phyloP scores from a whole-genome alignment of 257 asterid genomes.

The Fraxinus pennsylvanica region DNA sequence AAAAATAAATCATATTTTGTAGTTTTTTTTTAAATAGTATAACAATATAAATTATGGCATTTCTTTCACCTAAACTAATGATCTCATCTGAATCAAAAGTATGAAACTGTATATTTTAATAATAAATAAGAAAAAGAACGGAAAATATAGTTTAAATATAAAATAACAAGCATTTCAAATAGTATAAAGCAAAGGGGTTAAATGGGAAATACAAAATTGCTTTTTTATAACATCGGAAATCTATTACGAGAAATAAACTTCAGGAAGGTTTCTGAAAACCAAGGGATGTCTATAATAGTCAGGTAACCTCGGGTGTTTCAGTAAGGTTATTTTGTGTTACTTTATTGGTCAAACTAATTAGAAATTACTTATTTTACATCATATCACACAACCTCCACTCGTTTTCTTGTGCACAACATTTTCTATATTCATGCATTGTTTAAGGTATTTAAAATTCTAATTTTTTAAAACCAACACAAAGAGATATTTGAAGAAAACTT shows the following conservation, averaged over 20 bases:
- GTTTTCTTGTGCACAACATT: slow-evolving; percentile 5
- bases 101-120: too few relatives aligned
- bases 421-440: neutral
- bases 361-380: neutral
- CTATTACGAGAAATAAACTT: neutral
- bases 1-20: too few relatives aligned
- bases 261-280: neutral
- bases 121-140: neutral
- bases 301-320: neutral
- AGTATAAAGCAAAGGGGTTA: neutral
- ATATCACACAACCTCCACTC: neutral
- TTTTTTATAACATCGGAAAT: too few relatives aligned
- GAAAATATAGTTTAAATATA: neutral
- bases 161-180: neutral
- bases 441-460: slow-evolving; percentile 2
- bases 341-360: too few relatives aligned
- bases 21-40: too few relatives aligned
- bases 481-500: neutral
- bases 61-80: neutral
- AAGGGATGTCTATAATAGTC: neutral
- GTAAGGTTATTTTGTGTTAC: too few relatives aligned
- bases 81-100: neutral
- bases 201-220: neutral
- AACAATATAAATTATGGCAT: neutral
- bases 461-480: slow-evolving; percentile 12